These are phyloP conservation scores for Physcomitrium patens DNA, from an alignment of 225 moss, liverwort and hornwort species.

Conservation along the genomic window DNA sequence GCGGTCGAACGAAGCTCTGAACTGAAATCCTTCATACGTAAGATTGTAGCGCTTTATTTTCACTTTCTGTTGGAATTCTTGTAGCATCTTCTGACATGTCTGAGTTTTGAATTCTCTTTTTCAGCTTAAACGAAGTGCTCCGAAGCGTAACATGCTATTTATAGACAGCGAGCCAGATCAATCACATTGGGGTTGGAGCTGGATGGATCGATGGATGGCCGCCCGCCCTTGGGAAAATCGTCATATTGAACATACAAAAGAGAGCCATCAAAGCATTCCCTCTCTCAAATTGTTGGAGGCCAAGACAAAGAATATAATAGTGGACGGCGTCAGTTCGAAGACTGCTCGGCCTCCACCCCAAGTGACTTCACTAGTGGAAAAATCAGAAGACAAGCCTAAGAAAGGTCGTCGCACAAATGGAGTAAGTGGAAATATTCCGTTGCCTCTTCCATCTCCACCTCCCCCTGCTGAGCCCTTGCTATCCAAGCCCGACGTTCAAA, in stretches of 20 bases:
- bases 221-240: constrained; percentile 95
- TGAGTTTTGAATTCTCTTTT: constrained; percentile 19
- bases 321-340: constrained; percentile 54
- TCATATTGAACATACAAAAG: constrained; percentile 52
- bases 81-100: constrained; percentile 8
- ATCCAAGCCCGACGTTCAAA: constrained; percentile 35
- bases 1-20: constrained; percentile 9
- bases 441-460: constrained; percentile 69
- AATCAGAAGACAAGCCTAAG: constrained; percentile 50
- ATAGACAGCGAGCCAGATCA: constrained; percentile 95
- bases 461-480: constrained; percentile 32
- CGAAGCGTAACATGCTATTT: constrained; percentile 75
- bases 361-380: constrained; percentile 38
- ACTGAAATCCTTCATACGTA: constrained; percentile 3
- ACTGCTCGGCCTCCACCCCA: constrained; percentile 40
- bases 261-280: constrained; percentile 59
- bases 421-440: constrained; percentile 47
- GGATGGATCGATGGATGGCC: constrained; percentile 99
- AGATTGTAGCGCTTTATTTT: not conserved
- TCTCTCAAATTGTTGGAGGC: constrained; percentile 71
- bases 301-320: constrained; percentile 60
- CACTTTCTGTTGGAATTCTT: constrained; percentile 15
- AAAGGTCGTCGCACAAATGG: constrained; percentile 55
- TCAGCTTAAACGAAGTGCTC: constrained; percentile 81
- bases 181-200: constrained; percentile 99